phyloP scores from a whole-genome alignment of 1,284 basidiomycete species.

The Xerocomus minutiporus region DNA sequence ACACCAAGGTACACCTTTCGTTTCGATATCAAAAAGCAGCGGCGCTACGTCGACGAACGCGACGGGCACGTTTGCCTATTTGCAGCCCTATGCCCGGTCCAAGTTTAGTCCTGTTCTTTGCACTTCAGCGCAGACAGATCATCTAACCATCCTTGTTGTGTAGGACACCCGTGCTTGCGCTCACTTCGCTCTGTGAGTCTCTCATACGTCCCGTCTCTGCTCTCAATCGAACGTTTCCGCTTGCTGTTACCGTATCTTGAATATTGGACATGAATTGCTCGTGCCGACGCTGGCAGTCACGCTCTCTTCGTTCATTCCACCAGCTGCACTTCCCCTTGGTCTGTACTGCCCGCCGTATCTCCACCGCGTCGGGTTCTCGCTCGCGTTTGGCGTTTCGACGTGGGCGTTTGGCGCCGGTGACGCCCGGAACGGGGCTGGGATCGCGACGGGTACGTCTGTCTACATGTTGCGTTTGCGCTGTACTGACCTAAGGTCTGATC shows the following conservation, averaged over 20 bases:
- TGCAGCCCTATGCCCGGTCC: slow-evolving; percentile 32
- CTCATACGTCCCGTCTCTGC: not conserved
- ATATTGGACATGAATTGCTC: not conserved
- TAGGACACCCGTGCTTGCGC: slow-evolving; percentile 25
- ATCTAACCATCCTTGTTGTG: slow-evolving; percentile 14
- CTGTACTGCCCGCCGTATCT: slow-evolving; percentile 40
- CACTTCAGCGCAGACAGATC: not conserved
- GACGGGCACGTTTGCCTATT: slow-evolving; percentile 20
- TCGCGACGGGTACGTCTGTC: slow-evolving; percentile 37
- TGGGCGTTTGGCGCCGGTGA: slow-evolving; percentile 42
- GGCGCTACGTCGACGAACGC: slow-evolving; percentile 13
- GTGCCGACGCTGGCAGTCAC: slow-evolving; percentile 28
- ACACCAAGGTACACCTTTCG: not conserved
- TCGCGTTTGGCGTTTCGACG: slow-evolving; percentile 43
- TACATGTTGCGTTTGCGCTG: not conserved
- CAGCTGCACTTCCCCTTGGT: slow-evolving; percentile 22
- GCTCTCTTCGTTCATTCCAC: slow-evolving; percentile 36
- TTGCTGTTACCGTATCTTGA: not conserved
- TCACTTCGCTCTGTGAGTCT: slow-evolving; percentile 32
- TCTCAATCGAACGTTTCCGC: not conserved
- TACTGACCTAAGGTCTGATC: not conserved
- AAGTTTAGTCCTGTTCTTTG: slow-evolving; percentile 27
- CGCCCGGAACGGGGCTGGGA: slow-evolving; percentile 42
- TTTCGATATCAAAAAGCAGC: not conserved
- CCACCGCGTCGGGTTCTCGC: slow-evolving; percentile 41